Percentiles rank a stretch among this genome's conserved stretches.
phyloP scores from a whole-genome alignment of 805 yeast species.

The Blastobotrys attinorum region DNA sequence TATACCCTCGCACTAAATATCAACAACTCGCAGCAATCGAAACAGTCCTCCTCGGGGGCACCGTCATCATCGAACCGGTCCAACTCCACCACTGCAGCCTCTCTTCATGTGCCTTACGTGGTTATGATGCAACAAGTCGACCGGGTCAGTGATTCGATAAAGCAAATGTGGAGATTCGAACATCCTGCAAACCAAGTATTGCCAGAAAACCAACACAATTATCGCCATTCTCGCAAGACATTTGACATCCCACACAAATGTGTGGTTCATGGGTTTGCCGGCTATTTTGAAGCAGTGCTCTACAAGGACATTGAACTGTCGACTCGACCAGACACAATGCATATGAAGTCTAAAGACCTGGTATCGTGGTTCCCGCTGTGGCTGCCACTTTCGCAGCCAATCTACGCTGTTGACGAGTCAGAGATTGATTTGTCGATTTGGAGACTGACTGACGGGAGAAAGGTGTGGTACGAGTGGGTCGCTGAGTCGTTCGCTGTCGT shows the following conservation, averaged over 20 bases:
- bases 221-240: constrained; percentile 27
- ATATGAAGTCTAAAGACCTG: constrained; percentile 35
- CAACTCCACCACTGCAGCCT: neutral
- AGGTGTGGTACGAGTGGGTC: constrained; percentile 66
- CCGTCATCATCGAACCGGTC: constrained; percentile 2
- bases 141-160: constrained; percentile 36
- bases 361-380: constrained; percentile 64
- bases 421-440: constrained; percentile 47
- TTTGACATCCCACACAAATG: constrained; percentile 44
- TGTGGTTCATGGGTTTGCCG: constrained; percentile 64
- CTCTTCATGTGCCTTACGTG: constrained; percentile 37
- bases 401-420: constrained; percentile 44
- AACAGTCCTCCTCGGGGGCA: constrained; percentile 1
- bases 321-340: constrained; percentile 36
- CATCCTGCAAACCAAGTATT: constrained; percentile 38
- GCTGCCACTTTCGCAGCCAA: constrained; percentile 52
- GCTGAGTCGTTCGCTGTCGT: constrained; percentile 40
- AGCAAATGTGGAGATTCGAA: constrained; percentile 52
- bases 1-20: constrained; percentile 25
- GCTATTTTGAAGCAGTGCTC: constrained; percentile 65
- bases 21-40: neutral
- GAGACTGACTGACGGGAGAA: constrained; percentile 35
- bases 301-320: constrained; percentile 51
- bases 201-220: constrained; percentile 16
- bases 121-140: constrained; percentile 35